Base-by-base conservation (phyloP, 768 basidiomycete species). In the Leccinum boreale region DNA sequence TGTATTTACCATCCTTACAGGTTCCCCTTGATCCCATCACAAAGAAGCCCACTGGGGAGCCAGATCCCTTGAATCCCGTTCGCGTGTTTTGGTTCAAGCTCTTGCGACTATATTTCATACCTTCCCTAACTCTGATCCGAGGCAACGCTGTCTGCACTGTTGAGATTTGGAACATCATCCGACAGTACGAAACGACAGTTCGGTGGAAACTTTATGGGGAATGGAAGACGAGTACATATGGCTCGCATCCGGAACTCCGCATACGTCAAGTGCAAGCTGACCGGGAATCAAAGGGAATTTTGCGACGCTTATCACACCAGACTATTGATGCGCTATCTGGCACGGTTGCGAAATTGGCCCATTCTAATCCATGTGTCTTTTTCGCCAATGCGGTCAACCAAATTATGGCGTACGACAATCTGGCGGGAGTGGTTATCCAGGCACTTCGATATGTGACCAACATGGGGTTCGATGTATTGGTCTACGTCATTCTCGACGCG, bases 141-240 rank as follows among this genome's bases (percentile, higher is more conserved):
- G 87, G 88, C 36, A 94, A 94, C 66, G 89, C 93, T 7, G 89
- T 93, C 23, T 92, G 89, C 70, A 90, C 92, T 26, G 87, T 90
- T 47, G 95, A 98, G 65, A 80, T 98, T 8, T 99, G 97, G 97
- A 85, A 86, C 57, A 85, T 98, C 52, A 82, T 98, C 50, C 80
- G 85, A 42, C 83, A 85, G 60, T 92, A 88, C 68, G 87, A 90
- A 56, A 86, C 86, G 53, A 83, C 86, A 6, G 77, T 82, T 23
- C 91, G 97, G 9, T 99, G 94, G 89, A 82, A 81, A 49, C 78
- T 99, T 31, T 99, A 99, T 67, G 97, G 94, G 44, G 95, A 98
- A 76, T 98, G 97, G 97, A 90, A 89, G 71, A 78, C 83, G 36
- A 76, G 75, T 48, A 80, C 76, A 21, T 92, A 94, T 72, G 81